Evolutionary conservation across 495 filamentous ascomycete genomes (phyloP).

Genomic region (Barbatosphaeria neglecta): DNA sequence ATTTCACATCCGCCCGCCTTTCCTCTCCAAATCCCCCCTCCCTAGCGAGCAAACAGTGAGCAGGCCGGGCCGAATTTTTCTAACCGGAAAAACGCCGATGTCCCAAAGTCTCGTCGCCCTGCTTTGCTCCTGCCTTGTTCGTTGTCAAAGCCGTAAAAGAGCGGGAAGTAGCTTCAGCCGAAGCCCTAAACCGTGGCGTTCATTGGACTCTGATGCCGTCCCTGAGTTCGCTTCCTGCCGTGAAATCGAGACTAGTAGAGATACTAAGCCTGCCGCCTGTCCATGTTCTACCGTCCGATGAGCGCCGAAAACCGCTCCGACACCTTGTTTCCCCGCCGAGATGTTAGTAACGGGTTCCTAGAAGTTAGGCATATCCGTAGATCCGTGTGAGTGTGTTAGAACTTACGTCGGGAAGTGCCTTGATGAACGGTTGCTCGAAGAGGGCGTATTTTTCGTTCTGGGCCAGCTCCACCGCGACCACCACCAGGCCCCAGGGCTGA

Average conservation of each 20-base stretch:
- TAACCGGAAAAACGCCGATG: neutral
- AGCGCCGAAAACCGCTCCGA: slow-evolving; percentile 4
- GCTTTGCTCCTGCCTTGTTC: neutral
- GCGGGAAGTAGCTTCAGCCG: neutral
- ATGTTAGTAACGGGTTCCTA: slow-evolving; percentile 26
- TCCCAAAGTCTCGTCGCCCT: neutral
- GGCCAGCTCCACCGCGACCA: slow-evolving; percentile 78
- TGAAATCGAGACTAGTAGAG: too few species aligned
- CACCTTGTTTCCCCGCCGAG: neutral
- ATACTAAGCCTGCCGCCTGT: neutral
- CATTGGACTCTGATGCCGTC: too few species aligned
- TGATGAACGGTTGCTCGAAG: slow-evolving; percentile 88
- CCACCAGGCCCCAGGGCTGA: slow-evolving; percentile 91
- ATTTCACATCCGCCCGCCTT: too few species aligned
- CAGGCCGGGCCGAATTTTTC: neutral
- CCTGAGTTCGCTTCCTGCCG: too few species aligned
- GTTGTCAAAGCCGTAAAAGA: neutral
- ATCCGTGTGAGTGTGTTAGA: neutral
- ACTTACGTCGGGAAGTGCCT: slow-evolving; percentile 70
- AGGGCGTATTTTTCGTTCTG: slow-evolving; percentile 83
- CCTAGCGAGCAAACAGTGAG: neutral
- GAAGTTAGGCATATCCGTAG: too few species aligned
- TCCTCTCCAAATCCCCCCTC: neutral
- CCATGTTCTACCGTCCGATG: neutral
- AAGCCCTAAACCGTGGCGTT: too few species aligned